Percentiles rank a stretch among this genome's conserved stretches.
These are phyloP conservation scores for Rhizopogon vulgaris DNA, from an alignment of 768 basidiomycete species.

Conservation along the genomic window DNA sequence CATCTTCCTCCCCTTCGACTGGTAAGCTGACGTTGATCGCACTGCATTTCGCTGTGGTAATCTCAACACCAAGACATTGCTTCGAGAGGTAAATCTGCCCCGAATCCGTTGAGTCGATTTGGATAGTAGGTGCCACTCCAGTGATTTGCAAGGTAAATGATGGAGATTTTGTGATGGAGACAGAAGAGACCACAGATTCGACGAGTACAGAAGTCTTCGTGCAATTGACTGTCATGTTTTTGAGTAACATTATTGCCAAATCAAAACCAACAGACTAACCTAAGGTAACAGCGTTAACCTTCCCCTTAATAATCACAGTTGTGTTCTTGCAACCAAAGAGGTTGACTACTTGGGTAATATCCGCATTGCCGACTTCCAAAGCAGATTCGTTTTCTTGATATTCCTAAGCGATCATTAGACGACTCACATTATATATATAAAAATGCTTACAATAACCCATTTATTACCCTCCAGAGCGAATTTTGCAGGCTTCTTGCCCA, in stretches of 20 bases:
- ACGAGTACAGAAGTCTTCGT: constrained; percentile 82
- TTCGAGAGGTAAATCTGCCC: constrained; percentile 93
- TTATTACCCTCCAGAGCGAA: constrained; percentile 87
- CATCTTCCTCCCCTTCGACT: constrained; percentile 84
- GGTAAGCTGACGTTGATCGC: constrained; percentile 88
- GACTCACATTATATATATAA: not conserved
- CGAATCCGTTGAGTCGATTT: constrained; percentile 91
- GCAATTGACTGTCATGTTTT: constrained; percentile 63
- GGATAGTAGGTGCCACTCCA: constrained; percentile 85
- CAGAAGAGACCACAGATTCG: constrained; percentile 87
- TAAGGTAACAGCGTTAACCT: constrained; percentile 89
- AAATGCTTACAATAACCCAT: constrained; percentile 75
- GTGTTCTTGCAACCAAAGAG: constrained; percentile 87
- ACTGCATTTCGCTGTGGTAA: constrained; percentile 92
- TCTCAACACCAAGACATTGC: constrained; percentile 71
- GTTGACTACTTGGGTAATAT: constrained; percentile 80
- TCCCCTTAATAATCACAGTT: constrained; percentile 81
- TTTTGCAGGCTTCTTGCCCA: constrained; percentile 89
- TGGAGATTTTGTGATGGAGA: constrained; percentile 85
- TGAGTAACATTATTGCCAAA: not conserved
- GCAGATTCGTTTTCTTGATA: constrained; percentile 78
- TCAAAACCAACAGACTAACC: constrained; percentile 37
- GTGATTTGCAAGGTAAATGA: constrained; percentile 92
- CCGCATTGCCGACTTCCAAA: constrained; percentile 69
- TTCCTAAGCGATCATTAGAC: constrained; percentile 49